Percentiles rank a stretch among this genome's conserved stretches.
Evolutionary conservation across 2,329 filamentous ascomycete species (phyloP).

Genomic region (Alternaria triticina): DNA sequence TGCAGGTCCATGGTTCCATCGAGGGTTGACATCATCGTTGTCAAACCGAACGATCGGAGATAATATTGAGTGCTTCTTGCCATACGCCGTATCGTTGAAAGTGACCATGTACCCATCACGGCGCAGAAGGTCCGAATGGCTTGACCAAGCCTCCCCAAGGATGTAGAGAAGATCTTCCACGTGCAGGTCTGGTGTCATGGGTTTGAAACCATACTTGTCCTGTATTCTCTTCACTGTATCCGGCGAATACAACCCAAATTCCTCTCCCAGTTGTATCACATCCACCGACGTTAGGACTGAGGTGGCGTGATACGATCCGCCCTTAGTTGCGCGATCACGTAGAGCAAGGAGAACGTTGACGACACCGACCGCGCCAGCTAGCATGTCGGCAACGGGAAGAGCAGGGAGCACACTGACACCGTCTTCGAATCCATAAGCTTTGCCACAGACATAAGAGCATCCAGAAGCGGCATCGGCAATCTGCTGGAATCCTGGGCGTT

Average conservation of each 20-base stretch:
- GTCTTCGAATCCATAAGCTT: conserved; percentile 32
- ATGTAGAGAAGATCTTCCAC: neutral
- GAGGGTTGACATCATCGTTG: neutral
- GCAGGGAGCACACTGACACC: conserved; percentile 31
- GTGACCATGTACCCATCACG: neutral
- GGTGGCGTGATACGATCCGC: conserved; percentile 14
- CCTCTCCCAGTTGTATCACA: neutral
- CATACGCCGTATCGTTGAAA: neutral
- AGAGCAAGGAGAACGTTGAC: conserved; percentile 34
- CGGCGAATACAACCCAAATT: neutral
- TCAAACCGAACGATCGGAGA: neutral
- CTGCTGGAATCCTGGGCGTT: conserved; percentile 60
- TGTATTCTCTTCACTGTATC: neutral
- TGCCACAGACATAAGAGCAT: conserved; percentile 31
- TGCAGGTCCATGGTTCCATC: neutral
- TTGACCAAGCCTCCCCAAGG: neutral
- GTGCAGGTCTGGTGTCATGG: neutral
- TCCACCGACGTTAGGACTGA: neutral
- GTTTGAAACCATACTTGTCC: neutral
- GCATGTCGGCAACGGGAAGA: conserved; percentile 40
- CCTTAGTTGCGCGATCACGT: conserved; percentile 26
- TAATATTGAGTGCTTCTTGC: neutral
- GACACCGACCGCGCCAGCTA: conserved; percentile 33
- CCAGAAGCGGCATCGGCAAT: conserved; percentile 50
- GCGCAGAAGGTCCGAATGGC: neutral